phyloP scores from a whole-genome alignment of 179 eudicot species.

The Pouteria campechiana region DNA sequence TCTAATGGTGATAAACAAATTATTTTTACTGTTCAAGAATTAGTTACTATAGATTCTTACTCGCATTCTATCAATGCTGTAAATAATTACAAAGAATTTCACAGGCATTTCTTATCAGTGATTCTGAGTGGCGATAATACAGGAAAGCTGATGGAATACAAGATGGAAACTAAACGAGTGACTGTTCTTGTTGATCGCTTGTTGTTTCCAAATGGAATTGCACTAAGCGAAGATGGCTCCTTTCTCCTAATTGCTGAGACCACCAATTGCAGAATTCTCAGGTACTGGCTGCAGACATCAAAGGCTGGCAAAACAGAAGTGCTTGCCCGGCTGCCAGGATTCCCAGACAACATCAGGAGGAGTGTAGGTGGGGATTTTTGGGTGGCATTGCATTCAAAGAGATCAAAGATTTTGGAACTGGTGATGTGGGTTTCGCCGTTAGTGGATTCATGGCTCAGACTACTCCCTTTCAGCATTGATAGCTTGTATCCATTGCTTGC shows the following conservation, averaged over 20 bases:
- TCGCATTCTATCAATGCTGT: too few species aligned
- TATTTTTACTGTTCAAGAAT: too few species aligned
- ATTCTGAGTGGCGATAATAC: conserved; percentile 49
- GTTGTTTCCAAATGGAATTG: conserved; percentile 70
- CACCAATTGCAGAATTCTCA: conserved; percentile 36
- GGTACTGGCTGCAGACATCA: conserved; percentile 35
- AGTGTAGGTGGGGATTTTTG: conserved; percentile 71
- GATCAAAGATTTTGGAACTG: conserved; percentile 18
- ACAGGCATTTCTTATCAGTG: conserved; percentile 43
- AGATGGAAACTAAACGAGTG: conserved; percentile 31
- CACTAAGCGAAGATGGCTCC: conserved; percentile 34
- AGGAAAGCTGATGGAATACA: conserved; percentile 60
- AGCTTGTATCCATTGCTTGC: conserved; percentile 44
- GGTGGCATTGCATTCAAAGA: conserved; percentile 72
- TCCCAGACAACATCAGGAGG: conserved; percentile 70
- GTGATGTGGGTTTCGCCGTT: too few species aligned
- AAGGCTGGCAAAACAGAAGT: conserved; percentile 25
- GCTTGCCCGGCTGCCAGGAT: conserved; percentile 53
- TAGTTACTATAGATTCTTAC: too few species aligned
- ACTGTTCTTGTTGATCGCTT: conserved; percentile 33
- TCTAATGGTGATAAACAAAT: too few species aligned
- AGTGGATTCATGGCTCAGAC: too few species aligned
- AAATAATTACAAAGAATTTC: neutral
- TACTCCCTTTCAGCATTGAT: conserved; percentile 40
- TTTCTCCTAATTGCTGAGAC: conserved; percentile 59